These are phyloP conservation scores for Phyllosticta citrichinensis DNA, from an alignment of 2,329 filamentous ascomycete species.

Conservation along the genomic window DNA sequence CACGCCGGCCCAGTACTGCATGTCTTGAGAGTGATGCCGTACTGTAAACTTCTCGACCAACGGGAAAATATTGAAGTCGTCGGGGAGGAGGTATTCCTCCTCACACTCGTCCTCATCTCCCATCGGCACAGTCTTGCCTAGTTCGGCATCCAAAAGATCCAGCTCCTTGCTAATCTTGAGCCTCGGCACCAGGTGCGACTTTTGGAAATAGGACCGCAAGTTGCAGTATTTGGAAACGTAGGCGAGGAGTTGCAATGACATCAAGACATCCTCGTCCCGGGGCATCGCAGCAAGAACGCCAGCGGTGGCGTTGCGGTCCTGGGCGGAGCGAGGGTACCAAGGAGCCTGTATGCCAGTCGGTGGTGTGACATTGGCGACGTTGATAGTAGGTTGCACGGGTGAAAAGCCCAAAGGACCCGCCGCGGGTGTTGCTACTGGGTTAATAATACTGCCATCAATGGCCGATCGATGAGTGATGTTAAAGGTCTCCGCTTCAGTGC, in stretches of 20 bases:
- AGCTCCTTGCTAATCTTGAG: slow-evolving; percentile 78
- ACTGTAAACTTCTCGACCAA: slow-evolving; percentile 98
- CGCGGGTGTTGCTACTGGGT: slow-evolving; percentile 55
- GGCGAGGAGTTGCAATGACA: slow-evolving; percentile 92
- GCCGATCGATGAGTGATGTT: slow-evolving; percentile 83
- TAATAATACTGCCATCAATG: slow-evolving; percentile 76
- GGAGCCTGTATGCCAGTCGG: slow-evolving; percentile 58
- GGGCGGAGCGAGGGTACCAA: slow-evolving; percentile 67
- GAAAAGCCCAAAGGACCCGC: slow-evolving; percentile 64
- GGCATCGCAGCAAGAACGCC: slow-evolving; percentile 85
- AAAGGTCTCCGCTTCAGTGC: slow-evolving; percentile 82
- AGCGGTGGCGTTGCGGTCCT: slow-evolving; percentile 60
- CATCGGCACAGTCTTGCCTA: slow-evolving; percentile 23
- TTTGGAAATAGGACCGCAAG: slow-evolving; percentile 87
- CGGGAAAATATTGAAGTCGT: slow-evolving; percentile 97
- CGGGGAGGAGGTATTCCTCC: slow-evolving; percentile 81
- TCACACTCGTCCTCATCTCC: slow-evolving; percentile 53
- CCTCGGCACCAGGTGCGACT: slow-evolving; percentile 83
- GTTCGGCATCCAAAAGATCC: slow-evolving; percentile 63
- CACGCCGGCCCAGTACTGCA: slow-evolving; percentile 99
- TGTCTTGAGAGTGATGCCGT: slow-evolving; percentile 86
- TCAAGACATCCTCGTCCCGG: slow-evolving; percentile 91
- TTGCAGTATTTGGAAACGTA: slow-evolving; percentile 99
- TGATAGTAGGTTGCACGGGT: slow-evolving; percentile 56
- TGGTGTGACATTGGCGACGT: slow-evolving; percentile 61